Evolutionary conservation across 2,329 filamentous ascomycete genomes (phyloP), one percentile per base, ranked within the genome.

Genomic region (Hirsutella rhossiliensis): DNA sequence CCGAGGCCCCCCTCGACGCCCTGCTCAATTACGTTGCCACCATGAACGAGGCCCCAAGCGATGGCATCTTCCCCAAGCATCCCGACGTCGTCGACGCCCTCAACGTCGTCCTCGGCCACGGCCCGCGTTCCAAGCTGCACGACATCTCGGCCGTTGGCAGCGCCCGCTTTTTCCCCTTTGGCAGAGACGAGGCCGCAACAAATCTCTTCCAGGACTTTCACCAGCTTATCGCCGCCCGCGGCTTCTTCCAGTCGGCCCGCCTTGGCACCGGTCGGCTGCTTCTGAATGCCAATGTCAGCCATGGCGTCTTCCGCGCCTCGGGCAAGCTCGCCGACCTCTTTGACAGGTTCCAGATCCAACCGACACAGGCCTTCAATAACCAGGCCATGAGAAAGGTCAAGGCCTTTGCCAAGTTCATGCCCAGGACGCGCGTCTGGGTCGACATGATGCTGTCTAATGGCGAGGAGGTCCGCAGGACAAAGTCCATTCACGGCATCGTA

Each of bases 221-320:
- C 11, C 52, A 60, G 8, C 59, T 72, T 18, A 38, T 61, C 8
- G 65, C 72, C 28, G 58, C 71, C 2, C 68, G 74, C 15, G 75
- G 75, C 1, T 77, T 72, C 50, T 76, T 76, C 45, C 71, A 75
- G 52, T 76, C 73, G 29, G 64, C 70, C 3, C 71, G 74, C 6
- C 61, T 73, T 1, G 69, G 69, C 1, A 78, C 75, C 0, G 73
- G 72, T 2, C 63, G 72, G 0, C 51, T 78, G 2, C 63, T 79
- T 0, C 58, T 78, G 23, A 79, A 79, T 47, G 62, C 65, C 40
- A 78, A 79, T 45, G 68, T 76, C 11, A 70, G 71, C 0, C 69
- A 76, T 48, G 70, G 68, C 3, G 64, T 76, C 17, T 78, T 78
- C 55, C 69, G 66, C 11, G 54, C 60, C 4, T 49, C 57, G 2